Conservation (phyloP, 352 stramenopile genomes). For the Phytophthora sp. region DNA sequence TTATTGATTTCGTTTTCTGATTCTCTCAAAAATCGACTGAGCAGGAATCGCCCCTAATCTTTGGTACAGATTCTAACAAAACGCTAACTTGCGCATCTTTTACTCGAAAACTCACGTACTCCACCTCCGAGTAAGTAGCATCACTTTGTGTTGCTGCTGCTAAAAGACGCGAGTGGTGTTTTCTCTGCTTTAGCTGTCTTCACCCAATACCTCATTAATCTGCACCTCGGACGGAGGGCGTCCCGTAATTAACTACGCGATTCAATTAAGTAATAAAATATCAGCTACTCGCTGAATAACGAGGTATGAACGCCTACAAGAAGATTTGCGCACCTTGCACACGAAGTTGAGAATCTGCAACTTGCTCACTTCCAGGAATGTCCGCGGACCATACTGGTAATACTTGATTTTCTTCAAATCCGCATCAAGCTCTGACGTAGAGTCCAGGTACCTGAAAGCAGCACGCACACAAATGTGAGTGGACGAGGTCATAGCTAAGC, state of each 20-base stretch:
- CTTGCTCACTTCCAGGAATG: constrained; percentile 83
- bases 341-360: constrained; percentile 89
- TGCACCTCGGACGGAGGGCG: constrained; percentile 71
- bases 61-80: too few species aligned
- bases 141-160: constrained; percentile 13
- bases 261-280: constrained; percentile 4
- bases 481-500: too few species aligned
- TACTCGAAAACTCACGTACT: too few species aligned
- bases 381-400: constrained; percentile 70
- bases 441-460: constrained; percentile 61
- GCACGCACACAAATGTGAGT: neutral
- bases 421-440: constrained; percentile 72
- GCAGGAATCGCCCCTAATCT: too few species aligned
- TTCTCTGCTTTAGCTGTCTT: constrained; percentile 45
- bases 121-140: too few species aligned
- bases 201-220: constrained; percentile 67
- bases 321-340: constrained; percentile 65
- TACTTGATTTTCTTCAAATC: constrained; percentile 84
- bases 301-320: neutral
- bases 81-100: too few species aligned
- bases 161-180: neutral
- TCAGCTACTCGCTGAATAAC: neutral
- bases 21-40: too few species aligned
- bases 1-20: too few species aligned
- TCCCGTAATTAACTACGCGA: constrained; percentile 65